A percentile compares a stretch with the other conserved stretches of the same genome.
phyloP scores from a whole-genome alignment of 768 basidiomycete species.

The Cubamyces lactineus region DNA sequence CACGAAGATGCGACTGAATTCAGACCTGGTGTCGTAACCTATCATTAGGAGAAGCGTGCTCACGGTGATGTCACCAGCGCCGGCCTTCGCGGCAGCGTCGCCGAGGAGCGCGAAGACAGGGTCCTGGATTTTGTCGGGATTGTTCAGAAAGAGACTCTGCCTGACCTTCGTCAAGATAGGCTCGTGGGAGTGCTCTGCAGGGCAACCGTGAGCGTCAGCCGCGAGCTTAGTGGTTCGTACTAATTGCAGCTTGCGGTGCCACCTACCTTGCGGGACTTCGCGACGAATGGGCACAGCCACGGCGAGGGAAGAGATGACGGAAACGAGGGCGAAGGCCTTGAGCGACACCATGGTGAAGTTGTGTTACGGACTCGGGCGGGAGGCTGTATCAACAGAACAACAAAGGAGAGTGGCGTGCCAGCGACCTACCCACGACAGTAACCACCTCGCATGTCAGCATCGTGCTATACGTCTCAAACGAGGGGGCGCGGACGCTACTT shows the following conservation, averaged over 20 bases:
- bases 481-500: constrained; percentile 8
- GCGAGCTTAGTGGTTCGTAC: neutral
- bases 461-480: neutral
- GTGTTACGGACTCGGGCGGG: constrained; percentile 21
- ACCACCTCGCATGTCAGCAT: neutral
- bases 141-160: constrained; percentile 52
- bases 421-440: constrained; percentile 15
- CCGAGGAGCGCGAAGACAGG: constrained; percentile 67
- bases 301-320: constrained; percentile 40
- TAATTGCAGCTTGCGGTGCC: neutral
- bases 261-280: constrained; percentile 68
- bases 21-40: neutral
- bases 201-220: neutral
- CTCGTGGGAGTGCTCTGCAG: constrained; percentile 67
- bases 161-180: constrained; percentile 56
- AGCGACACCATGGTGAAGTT: constrained; percentile 41
- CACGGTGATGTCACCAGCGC: constrained; percentile 58
- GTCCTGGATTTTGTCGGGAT: constrained; percentile 61
- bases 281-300: constrained; percentile 52
- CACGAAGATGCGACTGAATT: neutral
- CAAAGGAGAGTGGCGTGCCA: constrained; percentile 26
- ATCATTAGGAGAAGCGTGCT: constrained; percentile 20
- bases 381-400: constrained; percentile 29
- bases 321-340: constrained; percentile 40
- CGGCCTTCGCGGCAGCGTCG: constrained; percentile 60